Evolutionary conservation across 1,284 basidiomycete species (phyloP).

Genomic region (Hemileia vastatrix): DNA sequence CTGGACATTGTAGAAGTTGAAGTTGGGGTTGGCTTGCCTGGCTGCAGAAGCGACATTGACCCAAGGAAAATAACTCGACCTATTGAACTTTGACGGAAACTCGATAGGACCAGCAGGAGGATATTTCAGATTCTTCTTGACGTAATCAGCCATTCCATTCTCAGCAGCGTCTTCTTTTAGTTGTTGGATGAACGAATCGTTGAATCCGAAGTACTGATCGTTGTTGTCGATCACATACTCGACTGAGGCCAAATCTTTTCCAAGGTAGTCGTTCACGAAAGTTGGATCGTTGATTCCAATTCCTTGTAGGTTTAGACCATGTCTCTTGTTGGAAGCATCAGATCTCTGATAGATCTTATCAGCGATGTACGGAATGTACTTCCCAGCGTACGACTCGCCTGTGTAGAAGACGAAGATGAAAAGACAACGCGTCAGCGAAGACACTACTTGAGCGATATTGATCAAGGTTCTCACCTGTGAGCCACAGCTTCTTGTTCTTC

Average conservation of each 20-base stretch:
- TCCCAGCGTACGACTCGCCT: constrained; percentile 45
- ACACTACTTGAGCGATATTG: background rate
- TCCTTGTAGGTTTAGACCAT: constrained; percentile 37
- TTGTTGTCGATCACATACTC: constrained; percentile 26
- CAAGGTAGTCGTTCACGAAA: constrained; percentile 28
- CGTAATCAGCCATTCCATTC: constrained; percentile 31
- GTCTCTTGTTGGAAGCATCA: constrained; percentile 24
- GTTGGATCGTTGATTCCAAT: constrained; percentile 39
- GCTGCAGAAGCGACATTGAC: constrained; percentile 3
- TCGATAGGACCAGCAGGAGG: constrained; percentile 32
- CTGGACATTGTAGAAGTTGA: constrained; percentile 27
- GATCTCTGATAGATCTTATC: constrained; percentile 30
- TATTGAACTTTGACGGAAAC: constrained; percentile 19
- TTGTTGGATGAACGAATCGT: constrained; percentile 23
- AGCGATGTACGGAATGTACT: constrained; percentile 47
- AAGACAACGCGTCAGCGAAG: background rate
- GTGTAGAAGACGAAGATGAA: too few relatives aligned
- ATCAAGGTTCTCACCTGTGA: constrained; percentile 29
- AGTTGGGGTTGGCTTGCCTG: constrained; percentile 29
- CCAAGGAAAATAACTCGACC: constrained; percentile 13
- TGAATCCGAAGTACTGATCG: constrained; percentile 23
- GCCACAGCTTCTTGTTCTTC: constrained; percentile 31
- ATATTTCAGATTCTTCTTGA: constrained; percentile 33
- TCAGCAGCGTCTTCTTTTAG: constrained; percentile 27
- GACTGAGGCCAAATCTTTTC: constrained; percentile 31